Evolutionary conservation across 2,329 filamentous ascomycete genomes (phyloP), one percentile per base, ranked within the genome.

Genomic region (Trichocomaceae sp.): DNA sequence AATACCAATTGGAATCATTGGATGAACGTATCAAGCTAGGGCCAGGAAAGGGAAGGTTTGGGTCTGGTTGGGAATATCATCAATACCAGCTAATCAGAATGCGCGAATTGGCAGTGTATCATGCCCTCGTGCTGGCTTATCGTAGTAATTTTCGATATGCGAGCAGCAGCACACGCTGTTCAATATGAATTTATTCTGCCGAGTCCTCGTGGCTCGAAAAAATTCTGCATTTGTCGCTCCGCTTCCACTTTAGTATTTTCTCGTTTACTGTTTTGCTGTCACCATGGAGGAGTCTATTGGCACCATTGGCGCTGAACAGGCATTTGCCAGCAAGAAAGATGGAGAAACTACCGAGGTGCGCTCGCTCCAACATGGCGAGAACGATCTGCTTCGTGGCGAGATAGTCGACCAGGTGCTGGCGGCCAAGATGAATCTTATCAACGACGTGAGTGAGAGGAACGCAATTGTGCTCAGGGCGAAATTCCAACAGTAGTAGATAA

Each of bases 361-460:
- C 29, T 55, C 47, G 15, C 29, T 55, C 5, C 31, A 46, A 7
- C 39, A 50, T 26, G 53, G 53, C 15, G 53, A 55, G 29, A 55
- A 55, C 19, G 53, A 55, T 33, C 42, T 55, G 23, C 53, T 55
- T 15, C 39, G 46, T 17, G 53, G 47, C 5, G 47, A 55, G 41
- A 47, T 55, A 17, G 69, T 81, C 26, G 83, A 87, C 63, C 80
- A 82, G 4, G 82, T 79, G 1, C 70, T 87, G 45, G 81, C 81
- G 61, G 78, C 78, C 41, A 87, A 87, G 67, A 87, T 87, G 83
- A 78, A 83, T 61, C 73, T 87, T 26, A 79, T 87, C 57, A 88
- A 87, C 64, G 79, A 87, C 67, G 82, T 82, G 62, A 70, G 79
- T 52, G 8, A 61, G 39, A 26, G 46, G 45, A 20, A 7, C 5